phyloP scores from a whole-genome alignment of 371 early-diverging fungal species.

The Rhizomucor pusillus region DNA sequence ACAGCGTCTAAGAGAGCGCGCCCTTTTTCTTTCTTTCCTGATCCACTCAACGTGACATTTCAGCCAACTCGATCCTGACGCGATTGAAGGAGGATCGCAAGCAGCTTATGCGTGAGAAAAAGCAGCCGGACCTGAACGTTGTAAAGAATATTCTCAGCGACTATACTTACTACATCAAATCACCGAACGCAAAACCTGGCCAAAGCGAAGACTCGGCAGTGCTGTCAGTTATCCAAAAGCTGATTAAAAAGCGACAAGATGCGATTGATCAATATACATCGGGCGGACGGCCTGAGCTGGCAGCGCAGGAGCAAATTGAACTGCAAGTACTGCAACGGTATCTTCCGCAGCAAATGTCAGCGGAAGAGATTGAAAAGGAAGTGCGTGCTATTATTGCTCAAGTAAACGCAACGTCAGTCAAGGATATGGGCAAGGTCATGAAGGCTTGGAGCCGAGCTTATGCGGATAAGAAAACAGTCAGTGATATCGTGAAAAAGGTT shows the following conservation, averaged over 20 bases:
- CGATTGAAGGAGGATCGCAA: conserved; percentile 69
- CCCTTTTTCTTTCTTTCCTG: too few species aligned
- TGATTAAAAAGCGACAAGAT: conserved; percentile 73
- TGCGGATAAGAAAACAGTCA: conserved; percentile 69
- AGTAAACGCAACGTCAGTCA: conserved; percentile 53
- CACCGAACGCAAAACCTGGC: conserved; percentile 37
- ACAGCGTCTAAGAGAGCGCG: too few species aligned
- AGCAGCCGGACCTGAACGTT: conserved; percentile 64
- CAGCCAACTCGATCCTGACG: conserved; percentile 20
- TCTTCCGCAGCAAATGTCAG: conserved; percentile 68
- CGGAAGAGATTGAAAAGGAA: conserved; percentile 62
- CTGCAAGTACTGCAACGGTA: conserved; percentile 61
- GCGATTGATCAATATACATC: conserved; percentile 58
- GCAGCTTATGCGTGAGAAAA: conserved; percentile 69
- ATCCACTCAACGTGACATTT: too few species aligned
- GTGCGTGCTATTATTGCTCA: conserved; percentile 50
- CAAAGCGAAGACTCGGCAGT: conserved; percentile 46
- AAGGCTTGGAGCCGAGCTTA: conserved; percentile 61
- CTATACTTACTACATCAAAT: conserved; percentile 70
- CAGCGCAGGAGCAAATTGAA: conserved; percentile 59
- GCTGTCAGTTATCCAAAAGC: conserved; percentile 60
- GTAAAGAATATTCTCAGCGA: conserved; percentile 73
- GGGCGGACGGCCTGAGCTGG: conserved; percentile 69
- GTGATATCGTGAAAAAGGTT: conserved; percentile 58
- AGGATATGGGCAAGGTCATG: conserved; percentile 78